These are phyloP conservation scores for Citrus glauca DNA, from an alignment of 345 rosid species.

Conservation along the genomic window DNA sequence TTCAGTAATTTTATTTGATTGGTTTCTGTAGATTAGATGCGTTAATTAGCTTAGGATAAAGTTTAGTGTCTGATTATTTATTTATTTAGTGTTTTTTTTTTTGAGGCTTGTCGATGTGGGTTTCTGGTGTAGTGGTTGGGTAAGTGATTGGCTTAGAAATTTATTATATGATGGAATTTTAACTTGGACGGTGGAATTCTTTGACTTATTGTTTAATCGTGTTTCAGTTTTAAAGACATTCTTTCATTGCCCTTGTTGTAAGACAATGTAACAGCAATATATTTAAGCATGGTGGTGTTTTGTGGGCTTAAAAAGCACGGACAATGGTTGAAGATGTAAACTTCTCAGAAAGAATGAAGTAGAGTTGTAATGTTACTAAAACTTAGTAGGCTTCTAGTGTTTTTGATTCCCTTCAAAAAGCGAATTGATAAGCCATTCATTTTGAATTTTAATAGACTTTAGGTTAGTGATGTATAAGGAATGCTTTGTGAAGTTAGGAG, in stretches of 20 bases:
- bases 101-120: neutral
- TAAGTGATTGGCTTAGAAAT: neutral
- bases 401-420: neutral
- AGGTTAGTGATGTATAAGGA: neutral
- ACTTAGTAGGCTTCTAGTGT: neutral
- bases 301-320: neutral
- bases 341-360: neutral
- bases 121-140: neutral
- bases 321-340: neutral
- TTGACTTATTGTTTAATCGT: neutral
- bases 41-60: neutral
- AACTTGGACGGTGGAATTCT: neutral
- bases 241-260: neutral
- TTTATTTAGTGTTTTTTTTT: neutral
- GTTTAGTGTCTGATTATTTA: neutral
- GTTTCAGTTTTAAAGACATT: neutral
- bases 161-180: neutral
- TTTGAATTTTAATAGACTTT: neutral
- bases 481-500: neutral
- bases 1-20: neutral
- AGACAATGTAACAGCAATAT: neutral
- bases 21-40: neutral
- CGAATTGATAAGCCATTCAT: neutral
- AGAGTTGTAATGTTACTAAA: neutral
- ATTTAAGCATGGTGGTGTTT: neutral